Percentiles rank a stretch among this genome's conserved stretches.
Conservation (phyloP, 2,329 filamentous ascomycete genomes). For the Berkeleyomyces rouxiae region DNA sequence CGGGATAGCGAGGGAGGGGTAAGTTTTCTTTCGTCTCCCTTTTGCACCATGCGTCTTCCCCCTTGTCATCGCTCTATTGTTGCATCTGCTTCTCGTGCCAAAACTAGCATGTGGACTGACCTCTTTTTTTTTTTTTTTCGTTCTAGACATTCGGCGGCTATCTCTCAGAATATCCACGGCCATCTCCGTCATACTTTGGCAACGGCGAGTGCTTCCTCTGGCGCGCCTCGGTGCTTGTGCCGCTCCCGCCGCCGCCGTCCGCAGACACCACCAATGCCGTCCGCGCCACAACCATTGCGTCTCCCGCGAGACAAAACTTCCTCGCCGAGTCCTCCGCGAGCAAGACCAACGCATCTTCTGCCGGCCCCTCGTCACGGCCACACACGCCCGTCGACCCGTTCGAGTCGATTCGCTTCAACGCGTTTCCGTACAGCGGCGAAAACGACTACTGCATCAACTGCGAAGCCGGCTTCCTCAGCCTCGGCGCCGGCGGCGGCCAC, state of each 20-base stretch:
- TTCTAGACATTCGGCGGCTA: conserved; percentile 74
- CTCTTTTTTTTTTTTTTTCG: not conserved
- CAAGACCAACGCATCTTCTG: not conserved
- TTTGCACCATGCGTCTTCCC: not conserved
- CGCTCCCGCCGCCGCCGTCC: conserved; percentile 34
- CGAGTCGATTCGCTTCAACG: conserved; percentile 82
- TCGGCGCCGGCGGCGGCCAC: conserved; percentile 76
- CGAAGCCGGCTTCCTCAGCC: conserved; percentile 65
- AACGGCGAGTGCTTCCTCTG: conserved; percentile 83
- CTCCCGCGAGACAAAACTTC: conserved; percentile 15
- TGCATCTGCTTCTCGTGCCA: too few species aligned
- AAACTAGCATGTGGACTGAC: not conserved
- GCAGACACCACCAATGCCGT: conserved; percentile 32
- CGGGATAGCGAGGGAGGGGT: conserved; percentile 60
- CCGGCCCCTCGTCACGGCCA: conserved; percentile 17
- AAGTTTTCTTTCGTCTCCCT: conserved; percentile 23
- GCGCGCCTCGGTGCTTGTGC: conserved; percentile 41
- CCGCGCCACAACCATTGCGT: conserved; percentile 27
- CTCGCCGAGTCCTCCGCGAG: conserved; percentile 16
- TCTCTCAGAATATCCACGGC: conserved; percentile 73
- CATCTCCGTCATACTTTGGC: conserved; percentile 73
- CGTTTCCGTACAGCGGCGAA: conserved; percentile 86
- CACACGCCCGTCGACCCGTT: conserved; percentile 16
- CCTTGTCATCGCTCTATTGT: too few species aligned
- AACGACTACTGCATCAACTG: conserved; percentile 97